phyloP scores from a whole-genome alignment of 2,329 filamentous ascomycete species.

The Trematosphaeria pertusa region DNA sequence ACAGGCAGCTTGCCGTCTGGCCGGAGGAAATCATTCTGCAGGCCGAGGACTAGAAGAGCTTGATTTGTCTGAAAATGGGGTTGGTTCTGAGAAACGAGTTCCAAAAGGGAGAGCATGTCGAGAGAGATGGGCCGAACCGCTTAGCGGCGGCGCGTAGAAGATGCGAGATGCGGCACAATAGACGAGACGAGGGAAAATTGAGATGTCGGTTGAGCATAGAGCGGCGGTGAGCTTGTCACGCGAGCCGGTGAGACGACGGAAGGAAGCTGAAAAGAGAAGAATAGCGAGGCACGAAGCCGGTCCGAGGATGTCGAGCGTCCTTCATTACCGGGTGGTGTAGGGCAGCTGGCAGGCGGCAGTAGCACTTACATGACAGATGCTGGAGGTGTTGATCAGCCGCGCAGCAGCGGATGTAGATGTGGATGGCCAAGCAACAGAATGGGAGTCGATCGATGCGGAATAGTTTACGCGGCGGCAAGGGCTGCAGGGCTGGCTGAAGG shows the following conservation, averaged over 20 bases:
- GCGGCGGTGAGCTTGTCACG: slow-evolving; percentile 18
- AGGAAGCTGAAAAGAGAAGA: slow-evolving; percentile 6
- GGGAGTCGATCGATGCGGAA: slow-evolving; percentile 16
- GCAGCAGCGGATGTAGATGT: slow-evolving; percentile 4
- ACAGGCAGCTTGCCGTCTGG: slow-evolving; percentile 72
- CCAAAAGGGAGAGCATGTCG: slow-evolving; percentile 46
- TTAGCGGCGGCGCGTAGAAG: background rate
- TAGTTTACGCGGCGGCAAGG: slow-evolving; percentile 17
- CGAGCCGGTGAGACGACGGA: slow-evolving; percentile 5
- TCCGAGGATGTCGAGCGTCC: background rate
- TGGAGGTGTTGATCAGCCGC: slow-evolving; percentile 9
- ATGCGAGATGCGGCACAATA: slow-evolving; percentile 16
- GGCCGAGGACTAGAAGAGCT: slow-evolving; percentile 82
- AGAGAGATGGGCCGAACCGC: slow-evolving; percentile 1
- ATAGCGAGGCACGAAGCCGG: slow-evolving; percentile 18
- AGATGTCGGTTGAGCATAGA: slow-evolving; percentile 6
- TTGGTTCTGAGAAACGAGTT: slow-evolving; percentile 53
- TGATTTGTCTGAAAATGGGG: slow-evolving; percentile 65
- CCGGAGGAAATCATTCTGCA: slow-evolving; percentile 88
- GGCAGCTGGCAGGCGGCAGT: too few relatives aligned
- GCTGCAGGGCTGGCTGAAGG: slow-evolving; percentile 22
- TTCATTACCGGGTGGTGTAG: slow-evolving; percentile 17
- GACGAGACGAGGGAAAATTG: slow-evolving; percentile 1
- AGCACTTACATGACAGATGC: slow-evolving; percentile 21
- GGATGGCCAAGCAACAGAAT: slow-evolving; percentile 14